Conservation (phyloP, 306 rosid species). For the Fragaria vesca region DNA sequence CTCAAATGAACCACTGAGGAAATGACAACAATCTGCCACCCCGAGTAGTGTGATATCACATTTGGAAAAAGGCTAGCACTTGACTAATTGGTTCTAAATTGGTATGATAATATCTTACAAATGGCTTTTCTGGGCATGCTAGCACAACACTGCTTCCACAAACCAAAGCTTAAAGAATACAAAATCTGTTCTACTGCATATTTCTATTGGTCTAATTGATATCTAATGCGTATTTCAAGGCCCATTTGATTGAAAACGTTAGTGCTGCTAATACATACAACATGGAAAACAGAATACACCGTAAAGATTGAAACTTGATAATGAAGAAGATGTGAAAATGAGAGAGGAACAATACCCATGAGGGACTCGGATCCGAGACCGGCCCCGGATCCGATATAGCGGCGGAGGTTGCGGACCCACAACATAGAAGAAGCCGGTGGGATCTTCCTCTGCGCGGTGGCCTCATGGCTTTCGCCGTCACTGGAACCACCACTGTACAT, state of each 20-base stretch:
- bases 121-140: not conserved
- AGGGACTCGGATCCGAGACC: constrained; percentile 97
- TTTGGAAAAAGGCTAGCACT: not conserved
- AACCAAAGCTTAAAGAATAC: not conserved
- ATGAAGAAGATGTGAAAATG: not conserved
- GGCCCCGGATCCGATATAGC: constrained; percentile 83
- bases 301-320: constrained; percentile 5
- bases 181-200: not conserved
- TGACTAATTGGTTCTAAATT: not conserved
- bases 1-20: not conserved
- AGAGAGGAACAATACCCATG: constrained; percentile 56
- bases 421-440: constrained; percentile 91
- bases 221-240: not conserved
- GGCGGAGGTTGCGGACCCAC: constrained; percentile 93
- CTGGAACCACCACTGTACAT: constrained; percentile 87
- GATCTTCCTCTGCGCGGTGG: constrained; percentile 70
- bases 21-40: not conserved
- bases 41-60: not conserved
- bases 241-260: not conserved
- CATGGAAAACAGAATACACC: not conserved
- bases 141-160: not conserved
- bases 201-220: not conserved
- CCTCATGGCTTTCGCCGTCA: constrained; percentile 86
- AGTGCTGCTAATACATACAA: not conserved
- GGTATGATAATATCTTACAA: not conserved